Evolutionary conservation across 1,284 basidiomycete species (phyloP).

Genomic region (Agroathelia rolfsii): DNA sequence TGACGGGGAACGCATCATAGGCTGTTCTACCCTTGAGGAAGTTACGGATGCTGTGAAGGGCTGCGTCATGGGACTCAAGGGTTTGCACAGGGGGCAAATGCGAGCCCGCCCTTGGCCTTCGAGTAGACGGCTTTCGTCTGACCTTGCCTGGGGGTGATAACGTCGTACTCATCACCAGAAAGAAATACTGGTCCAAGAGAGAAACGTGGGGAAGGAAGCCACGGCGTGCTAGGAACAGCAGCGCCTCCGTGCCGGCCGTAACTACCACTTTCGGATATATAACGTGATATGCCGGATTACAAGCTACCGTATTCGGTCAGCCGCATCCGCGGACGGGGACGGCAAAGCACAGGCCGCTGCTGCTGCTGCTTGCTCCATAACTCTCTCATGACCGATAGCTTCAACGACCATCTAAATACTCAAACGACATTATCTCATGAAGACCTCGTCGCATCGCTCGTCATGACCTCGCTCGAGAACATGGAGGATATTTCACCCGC

Average conservation of each 20-base stretch:
- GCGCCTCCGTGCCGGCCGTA: constrained; percentile 1
- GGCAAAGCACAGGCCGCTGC: no score
- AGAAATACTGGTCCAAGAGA: constrained; percentile 8
- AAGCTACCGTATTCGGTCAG: no score
- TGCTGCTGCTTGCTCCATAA: no score
- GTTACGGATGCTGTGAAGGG: constrained; percentile 67
- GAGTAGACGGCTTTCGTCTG: constrained; percentile 31
- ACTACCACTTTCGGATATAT: neutral
- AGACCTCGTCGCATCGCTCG: no score
- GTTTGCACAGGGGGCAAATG: constrained; percentile 44
- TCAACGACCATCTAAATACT: no score
- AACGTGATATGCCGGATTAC: no score
- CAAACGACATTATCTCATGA: no score
- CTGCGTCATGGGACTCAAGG: constrained; percentile 63
- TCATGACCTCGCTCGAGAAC: no score
- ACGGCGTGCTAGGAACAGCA: constrained; percentile 3
- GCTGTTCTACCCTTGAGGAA: constrained; percentile 81
- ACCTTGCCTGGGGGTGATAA: constrained; percentile 30
- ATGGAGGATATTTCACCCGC: no score
- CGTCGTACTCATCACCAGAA: constrained; percentile 27
- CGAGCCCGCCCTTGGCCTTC: constrained; percentile 45
- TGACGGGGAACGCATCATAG: constrained; percentile 95
- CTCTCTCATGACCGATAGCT: no score
- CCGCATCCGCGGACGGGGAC: no score
- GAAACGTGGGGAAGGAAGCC: no score